Evolutionary conservation across 164 flowering plant genomes (phyloP).

Genomic region (Platanus orientalis): DNA sequence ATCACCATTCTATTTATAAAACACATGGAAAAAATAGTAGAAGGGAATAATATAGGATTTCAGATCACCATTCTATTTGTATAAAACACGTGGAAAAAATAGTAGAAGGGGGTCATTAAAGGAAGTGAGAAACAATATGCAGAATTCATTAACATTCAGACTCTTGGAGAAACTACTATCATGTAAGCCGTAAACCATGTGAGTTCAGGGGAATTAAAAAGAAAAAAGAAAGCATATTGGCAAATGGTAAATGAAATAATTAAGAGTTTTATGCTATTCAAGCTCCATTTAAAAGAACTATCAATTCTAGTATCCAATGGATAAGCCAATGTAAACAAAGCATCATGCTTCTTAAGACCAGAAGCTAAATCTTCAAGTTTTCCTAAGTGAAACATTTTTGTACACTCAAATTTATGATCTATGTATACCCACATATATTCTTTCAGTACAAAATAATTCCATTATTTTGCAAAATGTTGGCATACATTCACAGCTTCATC

Average conservation of each 20-base stretch:
- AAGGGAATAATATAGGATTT: conserved; percentile 2
- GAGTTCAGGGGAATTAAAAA: background rate
- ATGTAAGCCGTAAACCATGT: conserved; percentile 3
- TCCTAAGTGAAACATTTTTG: background rate
- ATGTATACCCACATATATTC: background rate
- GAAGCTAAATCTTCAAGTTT: background rate
- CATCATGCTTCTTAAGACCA: background rate
- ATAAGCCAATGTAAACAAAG: background rate
- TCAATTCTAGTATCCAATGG: background rate
- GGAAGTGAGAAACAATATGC: background rate
- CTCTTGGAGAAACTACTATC: background rate
- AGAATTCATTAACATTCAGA: background rate
- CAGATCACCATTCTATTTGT: background rate
- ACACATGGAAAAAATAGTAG: background rate
- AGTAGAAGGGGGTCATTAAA: background rate
- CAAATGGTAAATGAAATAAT: background rate
- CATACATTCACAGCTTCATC: background rate
- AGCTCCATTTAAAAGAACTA: background rate
- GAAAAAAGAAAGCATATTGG: background rate
- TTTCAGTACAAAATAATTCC: background rate
- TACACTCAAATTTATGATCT: background rate
- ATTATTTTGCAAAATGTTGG: background rate
- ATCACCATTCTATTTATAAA: conserved; percentile 1
- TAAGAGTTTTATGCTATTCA: background rate
- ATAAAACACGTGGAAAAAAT: background rate